Conservation (phyloP, 2,329 filamentous ascomycete species). For the Pleurostoma richardsiae region DNA sequence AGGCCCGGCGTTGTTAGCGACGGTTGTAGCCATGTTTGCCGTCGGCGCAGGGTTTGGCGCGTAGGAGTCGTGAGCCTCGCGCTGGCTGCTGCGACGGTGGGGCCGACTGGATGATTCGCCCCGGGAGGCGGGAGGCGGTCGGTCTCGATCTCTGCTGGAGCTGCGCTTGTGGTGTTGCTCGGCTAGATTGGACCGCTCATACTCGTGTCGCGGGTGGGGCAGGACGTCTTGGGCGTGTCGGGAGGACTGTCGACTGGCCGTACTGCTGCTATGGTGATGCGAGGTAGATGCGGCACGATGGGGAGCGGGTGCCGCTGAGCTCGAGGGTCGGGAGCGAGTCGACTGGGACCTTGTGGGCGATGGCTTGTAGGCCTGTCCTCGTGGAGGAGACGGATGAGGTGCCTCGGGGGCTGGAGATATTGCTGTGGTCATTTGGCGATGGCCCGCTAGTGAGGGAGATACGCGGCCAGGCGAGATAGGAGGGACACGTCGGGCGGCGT, state of each 20-base stretch:
- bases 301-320: slow-evolving; percentile 6
- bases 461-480: neutral
- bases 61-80: slow-evolving; percentile 28
- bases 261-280: slow-evolving; percentile 14
- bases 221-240: slow-evolving; percentile 37
- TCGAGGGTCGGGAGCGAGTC: slow-evolving; percentile 3
- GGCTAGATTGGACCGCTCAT: slow-evolving; percentile 66
- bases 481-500: slow-evolving; percentile 1
- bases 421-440: slow-evolving; percentile 25
- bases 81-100: slow-evolving; percentile 45
- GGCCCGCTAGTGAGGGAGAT: slow-evolving; percentile 1
- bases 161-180: slow-evolving; percentile 57
- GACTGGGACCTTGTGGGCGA: slow-evolving; percentile 10
- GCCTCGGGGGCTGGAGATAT: slow-evolving; percentile 23
- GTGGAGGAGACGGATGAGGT: slow-evolving; percentile 20
- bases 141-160: slow-evolving; percentile 54
- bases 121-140: slow-evolving; percentile 30
- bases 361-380: slow-evolving; percentile 17
- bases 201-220: slow-evolving; percentile 55
- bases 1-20: slow-evolving; percentile 45
- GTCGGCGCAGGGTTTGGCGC: slow-evolving; percentile 14
- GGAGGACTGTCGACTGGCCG: slow-evolving; percentile 27
- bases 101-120: slow-evolving; percentile 43
- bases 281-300: slow-evolving; percentile 15
- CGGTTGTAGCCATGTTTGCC: slow-evolving; percentile 22